Conservation (phyloP, 2,329 filamentous ascomycete species). For the Diaporthe sp. region DNA sequence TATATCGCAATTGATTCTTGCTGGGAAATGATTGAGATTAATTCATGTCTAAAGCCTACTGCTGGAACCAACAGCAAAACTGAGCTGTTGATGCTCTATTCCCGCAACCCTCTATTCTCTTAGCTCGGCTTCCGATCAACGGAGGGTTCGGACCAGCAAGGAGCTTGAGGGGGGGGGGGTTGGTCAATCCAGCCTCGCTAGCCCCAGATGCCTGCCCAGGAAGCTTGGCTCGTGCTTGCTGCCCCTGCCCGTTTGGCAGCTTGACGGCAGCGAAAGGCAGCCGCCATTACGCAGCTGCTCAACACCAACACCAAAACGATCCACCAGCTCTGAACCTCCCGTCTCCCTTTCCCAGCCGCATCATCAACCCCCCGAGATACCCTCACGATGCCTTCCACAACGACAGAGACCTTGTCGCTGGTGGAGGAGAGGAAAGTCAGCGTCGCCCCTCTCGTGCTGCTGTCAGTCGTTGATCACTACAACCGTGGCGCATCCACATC, state of each 20-base stretch:
- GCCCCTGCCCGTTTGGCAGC: slow-evolving; percentile 20
- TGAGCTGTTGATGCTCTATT: neutral
- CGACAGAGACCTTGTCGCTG: slow-evolving; percentile 94
- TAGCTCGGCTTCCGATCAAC: neutral
- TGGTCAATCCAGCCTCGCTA: neutral
- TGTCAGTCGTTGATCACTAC: slow-evolving; percentile 98
- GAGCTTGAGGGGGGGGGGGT: neutral
- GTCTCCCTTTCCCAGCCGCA: slow-evolving; percentile 23
- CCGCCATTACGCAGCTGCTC: slow-evolving; percentile 31
- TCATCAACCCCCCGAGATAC: slow-evolving; percentile 27
- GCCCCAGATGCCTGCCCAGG: slow-evolving; percentile 7
- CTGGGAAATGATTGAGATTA: neutral
- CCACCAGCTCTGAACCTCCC: slow-evolving; percentile 35
- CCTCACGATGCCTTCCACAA: slow-evolving; percentile 89
- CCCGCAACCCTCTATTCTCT: neutral
- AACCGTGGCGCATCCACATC: slow-evolving; percentile 91
- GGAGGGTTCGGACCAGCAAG: neutral
- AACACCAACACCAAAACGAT: slow-evolving; percentile 38
- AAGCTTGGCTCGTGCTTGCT: slow-evolving; percentile 30
- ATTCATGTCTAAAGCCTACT: neutral
- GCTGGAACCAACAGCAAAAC: neutral
- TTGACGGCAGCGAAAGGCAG: slow-evolving; percentile 27
- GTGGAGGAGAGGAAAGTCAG: slow-evolving; percentile 90
- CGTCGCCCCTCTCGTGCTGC: slow-evolving; percentile 95
- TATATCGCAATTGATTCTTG: neutral